A percentile compares a stretch with the other conserved stretches of the same genome.
Evolutionary conservation across 2,329 filamentous ascomycete genomes (phyloP).

Genomic region (Clonostachys rhizophaga): DNA sequence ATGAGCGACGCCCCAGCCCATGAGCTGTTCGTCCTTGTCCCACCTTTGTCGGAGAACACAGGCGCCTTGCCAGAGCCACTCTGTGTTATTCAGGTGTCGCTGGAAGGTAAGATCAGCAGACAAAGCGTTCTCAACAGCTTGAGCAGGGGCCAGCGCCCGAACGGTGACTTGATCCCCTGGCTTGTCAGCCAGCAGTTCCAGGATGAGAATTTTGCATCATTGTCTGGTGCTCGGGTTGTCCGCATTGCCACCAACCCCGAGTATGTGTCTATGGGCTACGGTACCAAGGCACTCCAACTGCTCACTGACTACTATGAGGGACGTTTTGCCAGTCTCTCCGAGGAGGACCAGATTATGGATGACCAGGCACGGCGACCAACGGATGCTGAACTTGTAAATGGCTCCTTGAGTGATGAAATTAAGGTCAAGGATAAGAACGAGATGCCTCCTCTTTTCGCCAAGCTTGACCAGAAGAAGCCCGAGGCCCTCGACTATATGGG

Average conservation of each 20-base stretch:
- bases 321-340: constrained; percentile 80
- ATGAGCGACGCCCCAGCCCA: constrained; percentile 98
- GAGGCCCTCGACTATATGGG: constrained; percentile 86
- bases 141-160: constrained; percentile 81
- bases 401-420: constrained; percentile 79
- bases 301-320: constrained; percentile 92
- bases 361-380: constrained; percentile 73
- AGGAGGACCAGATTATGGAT: constrained; percentile 52
- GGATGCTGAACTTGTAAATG: constrained; percentile 73
- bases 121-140: constrained; percentile 89
- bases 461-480: constrained; percentile 77
- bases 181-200: constrained; percentile 97
- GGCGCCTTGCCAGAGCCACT: constrained; percentile 85
- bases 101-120: constrained; percentile 92
- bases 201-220: constrained; percentile 89
- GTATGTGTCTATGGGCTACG: constrained; percentile 89
- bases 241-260: constrained; percentile 96
- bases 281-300: constrained; percentile 80
- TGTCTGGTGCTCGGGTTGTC: constrained; percentile 89
- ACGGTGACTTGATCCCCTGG: constrained; percentile 95
- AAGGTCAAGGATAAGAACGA: constrained; percentile 83
- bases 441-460: constrained; percentile 91
- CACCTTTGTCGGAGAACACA: constrained; percentile 73
- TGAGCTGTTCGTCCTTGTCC: constrained; percentile 90
- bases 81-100: constrained; percentile 87